A percentile compares a stretch with the other conserved stretches of the same genome.
Conservation (phyloP, 805 yeast genomes). For the Debaryomyces tyrocola region DNA sequence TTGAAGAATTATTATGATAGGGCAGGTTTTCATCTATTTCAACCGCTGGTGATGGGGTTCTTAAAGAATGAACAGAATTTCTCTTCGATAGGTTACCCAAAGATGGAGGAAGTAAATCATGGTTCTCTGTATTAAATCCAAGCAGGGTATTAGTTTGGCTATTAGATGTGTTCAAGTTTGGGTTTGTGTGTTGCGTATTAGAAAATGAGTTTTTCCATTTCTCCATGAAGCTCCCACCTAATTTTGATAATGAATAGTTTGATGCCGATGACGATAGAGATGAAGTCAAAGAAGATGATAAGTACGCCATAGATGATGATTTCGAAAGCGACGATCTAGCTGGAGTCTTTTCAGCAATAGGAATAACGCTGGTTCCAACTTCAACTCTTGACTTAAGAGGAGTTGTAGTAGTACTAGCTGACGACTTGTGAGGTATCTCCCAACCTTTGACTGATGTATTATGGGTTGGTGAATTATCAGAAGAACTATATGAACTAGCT, state of each 20-base stretch:
- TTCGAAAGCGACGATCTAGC: constrained; percentile 36
- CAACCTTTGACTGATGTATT: constrained; percentile 41
- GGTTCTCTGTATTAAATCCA: constrained; percentile 9
- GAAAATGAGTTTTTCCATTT: constrained; percentile 42
- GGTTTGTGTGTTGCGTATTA: neutral
- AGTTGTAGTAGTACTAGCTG: constrained; percentile 23
- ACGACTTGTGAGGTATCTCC: constrained; percentile 46
- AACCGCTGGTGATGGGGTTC: constrained; percentile 38
- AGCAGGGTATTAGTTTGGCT: neutral
- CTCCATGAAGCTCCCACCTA: constrained; percentile 45
- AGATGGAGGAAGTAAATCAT: constrained; percentile 9
- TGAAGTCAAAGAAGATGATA: constrained; percentile 41
- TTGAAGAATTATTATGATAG: constrained; percentile 8
- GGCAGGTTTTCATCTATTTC: constrained; percentile 26
- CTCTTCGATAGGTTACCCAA: constrained; percentile 19
- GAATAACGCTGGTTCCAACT: constrained; percentile 16
- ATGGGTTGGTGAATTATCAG: constrained; percentile 24
- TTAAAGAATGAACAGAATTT: constrained; percentile 28
- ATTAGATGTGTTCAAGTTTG: neutral
- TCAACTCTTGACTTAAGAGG: constrained; percentile 15
- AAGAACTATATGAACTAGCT: constrained; percentile 15
- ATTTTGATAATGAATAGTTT: constrained; percentile 38
- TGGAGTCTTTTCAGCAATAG: constrained; percentile 17
- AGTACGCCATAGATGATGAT: constrained; percentile 38
- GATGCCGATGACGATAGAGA: constrained; percentile 38